phyloP scores from a whole-genome alignment of 176 grass and related monocot species.

The Zoysia japonica region DNA sequence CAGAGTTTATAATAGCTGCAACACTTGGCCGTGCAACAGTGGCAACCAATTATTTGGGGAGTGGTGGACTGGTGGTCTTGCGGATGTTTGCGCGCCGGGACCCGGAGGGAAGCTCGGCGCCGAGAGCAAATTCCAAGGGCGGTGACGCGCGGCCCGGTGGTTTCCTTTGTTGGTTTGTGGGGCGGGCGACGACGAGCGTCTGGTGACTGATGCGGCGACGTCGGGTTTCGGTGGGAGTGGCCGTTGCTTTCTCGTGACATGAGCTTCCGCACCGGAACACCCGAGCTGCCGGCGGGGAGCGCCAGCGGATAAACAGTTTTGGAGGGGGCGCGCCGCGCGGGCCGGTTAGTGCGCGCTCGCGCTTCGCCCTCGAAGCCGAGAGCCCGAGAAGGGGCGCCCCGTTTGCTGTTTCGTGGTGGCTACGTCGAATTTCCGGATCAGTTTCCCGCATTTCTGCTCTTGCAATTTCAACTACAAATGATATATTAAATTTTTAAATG shows the following conservation, averaged over 20 bases:
- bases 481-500: too few relatives aligned
- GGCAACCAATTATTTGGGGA: background rate
- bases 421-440: background rate
- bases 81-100: background rate
- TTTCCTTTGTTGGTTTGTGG: constrained; percentile 24
- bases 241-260: constrained; percentile 23
- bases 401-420: background rate
- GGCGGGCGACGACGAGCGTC: background rate
- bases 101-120: background rate
- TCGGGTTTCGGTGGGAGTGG: background rate
- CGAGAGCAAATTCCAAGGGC: constrained; percentile 18
- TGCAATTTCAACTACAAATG: background rate
- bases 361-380: background rate
- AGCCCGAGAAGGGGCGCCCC: background rate
- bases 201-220: background rate
- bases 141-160: constrained; percentile 1
- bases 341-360: background rate
- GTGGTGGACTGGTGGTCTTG: background rate
- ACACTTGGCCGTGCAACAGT: background rate
- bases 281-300: background rate
- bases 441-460: background rate
- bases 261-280: background rate
- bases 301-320: background rate
- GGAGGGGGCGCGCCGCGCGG: background rate
- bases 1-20: background rate